Evolutionary conservation across 371 early-diverging fungal genomes (phyloP), one percentile per base, ranked within the genome.

Genomic region (Mortierella sp.): DNA sequence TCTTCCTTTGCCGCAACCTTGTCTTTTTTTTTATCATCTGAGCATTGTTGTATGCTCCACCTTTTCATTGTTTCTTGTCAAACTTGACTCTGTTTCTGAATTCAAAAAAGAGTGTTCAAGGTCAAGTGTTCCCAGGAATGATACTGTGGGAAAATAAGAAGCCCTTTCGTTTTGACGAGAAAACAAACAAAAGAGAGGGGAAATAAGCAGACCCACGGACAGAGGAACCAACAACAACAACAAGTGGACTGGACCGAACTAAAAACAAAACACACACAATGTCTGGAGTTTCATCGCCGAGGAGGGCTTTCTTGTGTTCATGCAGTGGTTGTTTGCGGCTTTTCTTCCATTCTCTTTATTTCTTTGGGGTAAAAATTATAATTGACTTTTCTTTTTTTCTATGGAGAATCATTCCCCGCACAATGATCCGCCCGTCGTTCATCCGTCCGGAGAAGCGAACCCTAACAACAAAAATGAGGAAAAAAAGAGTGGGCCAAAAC

Each of bases 301-400:
- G 31, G n/a, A 50, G 31, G 42, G 50, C 42, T 72, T 7, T 78
- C 38, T 73, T 73, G 50, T 42, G 50, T 42, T 24, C 50, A 60
- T 47, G 31, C 76, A 68, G 31, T 34, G 52, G 47, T 60, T 42
- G 21, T 60, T 57, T 60, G 55, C 26, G 57, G n/a, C 45, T 13
- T 74, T 58, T 50, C n/a, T 72, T 28, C 54, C 38, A 21, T 50
- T 34, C 42, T 38, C 42, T 38, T n/a, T 21, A 42, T 75, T 80
- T 60, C 70, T 57, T 74, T 80, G 80, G 80, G 80, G 80, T 80
- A 72, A 80, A 80, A 80, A 58, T 65, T 24, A n/a, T 31, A 70
- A 54, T 63, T 63, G 38, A 57, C 26, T 26, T 57, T 57, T 48
- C 21, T 38, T 38, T 38, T 48, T 50, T 50, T 50, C 50, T 28